Evolutionary conservation across 495 filamentous ascomycete species (phyloP), one percentile per base, ranked within the genome.

Genomic region (Trichocladium antarcticum): DNA sequence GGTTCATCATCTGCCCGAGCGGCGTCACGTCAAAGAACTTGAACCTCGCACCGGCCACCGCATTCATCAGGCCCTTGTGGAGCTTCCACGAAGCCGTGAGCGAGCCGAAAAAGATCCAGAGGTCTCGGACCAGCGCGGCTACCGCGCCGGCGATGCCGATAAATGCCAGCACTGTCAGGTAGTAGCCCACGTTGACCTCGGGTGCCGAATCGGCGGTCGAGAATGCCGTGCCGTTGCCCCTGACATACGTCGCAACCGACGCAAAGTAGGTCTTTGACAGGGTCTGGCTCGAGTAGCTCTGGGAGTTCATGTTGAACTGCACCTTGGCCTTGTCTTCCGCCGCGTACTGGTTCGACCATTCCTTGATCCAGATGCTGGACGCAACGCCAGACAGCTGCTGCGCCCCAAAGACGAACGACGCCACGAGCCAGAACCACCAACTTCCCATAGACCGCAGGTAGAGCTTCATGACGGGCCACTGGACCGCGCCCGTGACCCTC

Each of bases 1-100:
- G 76, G 64, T 99, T 99, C 85, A 97, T 97, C 54, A 99, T 75
- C 65, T 96, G 92, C 11, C 93, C 93, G 0, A 96, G 77, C 6
- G 93, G 93, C 2, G 93, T 99, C 1, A 87, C 87, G 63, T 99
- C 93, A 61, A 99, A 99, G 72, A 99, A 99, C 54, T 85, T 85
- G 70, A 97, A 94, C 59, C 86, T 87, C 14, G 93, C 93, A 43
- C 89, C 81, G 47, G 86, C 83, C 22, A 99, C 77, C 4, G 85
- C 70, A 20, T 78, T 73, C 65, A 97, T 81, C 38, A 99, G 76
- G 21, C 78, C 74, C 47, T 79, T 72, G 62, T 99, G 93, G 11
- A 99, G 79, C 57, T 78, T 81, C 72, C 79, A 83, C 8, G 92
- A 96, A 6, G 93, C 93, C 15, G 81, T 81, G 37, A 99, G 69